Percentiles rank a stretch among this genome's conserved stretches.
Evolutionary conservation across 192 early-diverging fungal species (phyloP).

Genomic region (Lobosporangium transversale): DNA sequence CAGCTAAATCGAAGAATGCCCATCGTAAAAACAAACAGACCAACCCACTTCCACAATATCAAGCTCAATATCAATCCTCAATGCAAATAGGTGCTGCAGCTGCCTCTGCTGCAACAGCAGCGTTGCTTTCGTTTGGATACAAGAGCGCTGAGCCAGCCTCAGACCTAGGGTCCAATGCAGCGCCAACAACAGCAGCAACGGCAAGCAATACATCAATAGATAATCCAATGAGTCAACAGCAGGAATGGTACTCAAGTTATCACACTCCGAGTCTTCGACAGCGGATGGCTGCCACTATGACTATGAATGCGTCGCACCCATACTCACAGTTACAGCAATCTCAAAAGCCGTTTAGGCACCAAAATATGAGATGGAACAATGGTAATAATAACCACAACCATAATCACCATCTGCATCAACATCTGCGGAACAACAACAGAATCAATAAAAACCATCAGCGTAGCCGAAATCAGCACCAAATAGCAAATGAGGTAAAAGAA

Average conservation of each 20-base stretch:
- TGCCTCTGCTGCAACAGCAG: constrained; percentile 37
- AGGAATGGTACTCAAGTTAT: constrained; percentile 42
- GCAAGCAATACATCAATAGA: not conserved
- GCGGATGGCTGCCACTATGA: constrained; percentile 27
- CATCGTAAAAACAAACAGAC: not conserved
- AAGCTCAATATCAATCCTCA: constrained; percentile 41
- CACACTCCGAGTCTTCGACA: constrained; percentile 17
- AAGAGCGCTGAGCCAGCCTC: not conserved
- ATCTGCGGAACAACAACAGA: constrained; percentile 1
- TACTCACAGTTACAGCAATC: too few relatives aligned
- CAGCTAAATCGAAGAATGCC: constrained; percentile 17
- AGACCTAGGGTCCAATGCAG: too few relatives aligned
- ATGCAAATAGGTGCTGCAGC: constrained; percentile 44
- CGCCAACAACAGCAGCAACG: not conserved
- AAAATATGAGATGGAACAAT: constrained; percentile 7
- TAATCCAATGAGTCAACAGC: not conserved
- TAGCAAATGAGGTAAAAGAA: constrained; percentile 8
- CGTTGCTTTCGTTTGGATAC: constrained; percentile 19
- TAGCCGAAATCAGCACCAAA: not conserved
- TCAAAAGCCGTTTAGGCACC: not conserved
- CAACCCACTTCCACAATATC: constrained; percentile 26
- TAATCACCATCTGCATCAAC: not conserved
- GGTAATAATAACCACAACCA: constrained; percentile 1
- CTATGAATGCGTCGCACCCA: constrained; percentile 1
- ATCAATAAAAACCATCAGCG: constrained; percentile 9